phyloP scores from a whole-genome alignment of 805 yeast species.

The Lipomyces spencermartinsiae region DNA sequence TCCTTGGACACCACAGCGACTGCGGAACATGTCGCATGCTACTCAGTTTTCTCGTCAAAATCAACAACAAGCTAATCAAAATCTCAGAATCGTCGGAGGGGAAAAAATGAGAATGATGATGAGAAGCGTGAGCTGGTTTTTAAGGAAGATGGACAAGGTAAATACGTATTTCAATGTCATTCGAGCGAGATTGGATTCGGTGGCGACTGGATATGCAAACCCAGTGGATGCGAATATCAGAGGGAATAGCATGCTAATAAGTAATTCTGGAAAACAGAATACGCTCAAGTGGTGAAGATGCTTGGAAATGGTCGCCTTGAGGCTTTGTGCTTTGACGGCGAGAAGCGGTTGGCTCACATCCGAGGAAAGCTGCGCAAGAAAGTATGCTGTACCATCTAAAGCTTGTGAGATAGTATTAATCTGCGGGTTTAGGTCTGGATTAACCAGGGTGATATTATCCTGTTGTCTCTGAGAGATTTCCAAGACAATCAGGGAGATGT shows the following conservation, averaged over 20 bases:
- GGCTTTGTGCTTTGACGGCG: conserved; percentile 93
- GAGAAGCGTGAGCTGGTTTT: conserved; percentile 92
- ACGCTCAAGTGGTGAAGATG: conserved; percentile 98
- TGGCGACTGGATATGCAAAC: not conserved
- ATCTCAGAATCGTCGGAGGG: conserved; percentile 87
- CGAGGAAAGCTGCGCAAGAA: conserved; percentile 99
- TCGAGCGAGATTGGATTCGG: not conserved
- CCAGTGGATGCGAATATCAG: not conserved
- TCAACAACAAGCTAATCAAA: not conserved
- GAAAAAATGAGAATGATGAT: conserved; percentile 90
- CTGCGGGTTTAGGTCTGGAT: conserved; percentile 68
- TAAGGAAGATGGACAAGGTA: conserved; percentile 88
- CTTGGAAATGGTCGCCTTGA: conserved; percentile 97
- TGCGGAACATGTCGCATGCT: not conserved
- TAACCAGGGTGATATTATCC: conserved; percentile 96
- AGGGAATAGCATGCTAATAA: not conserved
- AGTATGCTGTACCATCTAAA: conserved; percentile 52
- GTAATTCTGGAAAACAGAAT: conserved; percentile 55
- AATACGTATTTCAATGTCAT: not conserved
- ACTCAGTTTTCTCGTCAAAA: not conserved
- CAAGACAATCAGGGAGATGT: conserved; percentile 99
- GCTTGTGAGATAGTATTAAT: not conserved
- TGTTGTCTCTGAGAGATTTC: conserved; percentile 96
- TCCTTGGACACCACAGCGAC: not conserved
- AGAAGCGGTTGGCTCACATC: conserved; percentile 93